Evolutionary conservation across 257 asterid species (phyloP).

Genomic region (Nicotiana otophora): DNA sequence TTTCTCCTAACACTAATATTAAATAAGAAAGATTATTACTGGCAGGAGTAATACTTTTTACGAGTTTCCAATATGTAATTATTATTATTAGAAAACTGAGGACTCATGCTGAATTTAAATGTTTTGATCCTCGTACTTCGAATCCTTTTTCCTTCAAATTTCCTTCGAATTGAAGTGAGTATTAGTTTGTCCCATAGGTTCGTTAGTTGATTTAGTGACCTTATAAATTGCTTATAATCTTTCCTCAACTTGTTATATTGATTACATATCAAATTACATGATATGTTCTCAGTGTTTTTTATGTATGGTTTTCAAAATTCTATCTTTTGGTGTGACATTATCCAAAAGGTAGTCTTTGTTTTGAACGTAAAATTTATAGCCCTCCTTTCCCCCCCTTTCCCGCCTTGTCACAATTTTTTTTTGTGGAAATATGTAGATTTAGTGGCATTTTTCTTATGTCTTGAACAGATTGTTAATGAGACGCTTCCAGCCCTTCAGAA

Average conservation of each 20-base stretch:
- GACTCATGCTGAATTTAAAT: not conserved
- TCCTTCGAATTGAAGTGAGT: not conserved
- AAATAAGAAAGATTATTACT: not conserved
- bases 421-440: not conserved
- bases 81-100: not conserved
- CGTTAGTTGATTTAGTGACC: not conserved
- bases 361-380: not conserved
- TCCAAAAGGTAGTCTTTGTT: not conserved
- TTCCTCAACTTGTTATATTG: not conserved
- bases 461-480: slow-evolving; percentile 77
- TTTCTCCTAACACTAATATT: not conserved
- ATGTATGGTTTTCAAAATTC: not conserved
- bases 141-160: not conserved
- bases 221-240: not conserved
- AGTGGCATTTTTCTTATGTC: not conserved
- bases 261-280: not conserved
- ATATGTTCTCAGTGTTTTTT: not conserved
- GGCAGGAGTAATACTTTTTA: not conserved
- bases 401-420: not conserved
- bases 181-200: not conserved
- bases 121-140: not conserved
- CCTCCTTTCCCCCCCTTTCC: not conserved
- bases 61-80: not conserved
- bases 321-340: not conserved
- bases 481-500: slow-evolving; percentile 87